Base-by-base conservation (phyloP, 2,329 filamentous ascomycete genomes). In the Phialophora expanda region DNA sequence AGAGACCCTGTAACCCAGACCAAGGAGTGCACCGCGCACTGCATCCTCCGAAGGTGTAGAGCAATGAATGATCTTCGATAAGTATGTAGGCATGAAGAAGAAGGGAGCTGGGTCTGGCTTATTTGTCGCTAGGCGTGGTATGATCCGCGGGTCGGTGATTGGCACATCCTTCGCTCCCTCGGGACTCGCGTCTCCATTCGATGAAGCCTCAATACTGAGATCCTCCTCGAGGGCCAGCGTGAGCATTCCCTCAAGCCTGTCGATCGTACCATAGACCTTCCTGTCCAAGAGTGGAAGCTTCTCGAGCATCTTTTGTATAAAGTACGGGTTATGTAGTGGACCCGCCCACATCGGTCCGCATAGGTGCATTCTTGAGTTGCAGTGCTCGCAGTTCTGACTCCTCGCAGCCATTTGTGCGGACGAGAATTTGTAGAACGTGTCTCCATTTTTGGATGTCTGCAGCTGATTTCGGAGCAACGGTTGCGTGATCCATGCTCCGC, bases 331-430 rank as follows among this genome's bases (percentile, higher is more conserved):
- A 78, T 99, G 95, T 8, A 99, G 81, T 22, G 90, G 90, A 0
- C 95, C 95, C 38, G 87, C 93, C 81, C 93, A 99, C 94, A 99
- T 98, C 0, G 95, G 95, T 1, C 95, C 95, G 4, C 88, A 90
- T 14, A 98, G 77, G 77, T 98, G 95, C 79, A 90, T 96, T 75
- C 90, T 94, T 74, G 86, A 88, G 8, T 90, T 91, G 75, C 95
- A 99, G 76, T 98, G 92, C 66, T 88, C 84, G 77, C 95, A 99
- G 46, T 83, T 79, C 17, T 85, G 83, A 64, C 87, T 85, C 3
- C 86, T 81, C 0, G 86, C 85, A 1, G 93, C 92, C 0, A 85
- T 93, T 74, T 90, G 84, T 0, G 90, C 86, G 69, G 93, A 87
- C 0, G 85, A 83, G 75, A 96, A 89, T 75, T 97, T 96, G 80